Base-by-base conservation (phyloP, 2,329 filamentous ascomycete species). In the Peltaster fructicola region DNA sequence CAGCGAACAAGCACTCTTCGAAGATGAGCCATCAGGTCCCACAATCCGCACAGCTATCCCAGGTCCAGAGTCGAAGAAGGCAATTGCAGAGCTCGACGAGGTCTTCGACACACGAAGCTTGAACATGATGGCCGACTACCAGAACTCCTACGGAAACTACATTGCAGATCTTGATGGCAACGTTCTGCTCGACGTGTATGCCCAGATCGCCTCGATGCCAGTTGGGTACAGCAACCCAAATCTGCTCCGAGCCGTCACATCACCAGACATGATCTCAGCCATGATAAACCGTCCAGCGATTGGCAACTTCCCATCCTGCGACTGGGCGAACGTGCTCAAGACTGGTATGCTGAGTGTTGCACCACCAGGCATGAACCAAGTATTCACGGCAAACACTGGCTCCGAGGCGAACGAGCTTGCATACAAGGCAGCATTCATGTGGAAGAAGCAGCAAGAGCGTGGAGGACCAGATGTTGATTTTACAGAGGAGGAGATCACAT, bases 401-500 rank as follows among this genome's bases (percentile, higher is more conserved):
- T 90, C 80, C 11, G 82, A 92, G 45, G 82, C 82, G 53, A 92
- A 92, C 57, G 84, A 92, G 59, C 77, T 79, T 16, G 84, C 84
- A 20, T 92, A 81, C 68, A 92, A 92, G 59, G 82, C 82, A 6
- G 82, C 84, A 24, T 92, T 92, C 59, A 92, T 92, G 73, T 90
- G 75, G 65, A 73, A 75, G 45, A 72, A 78, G 23, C 77, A 81
- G 52, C 64, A 71, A 35, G 69, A 88, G 54, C 78, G 84, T 33
- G 81, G 81, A 37, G 80, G 80, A 6, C 59, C 68, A 22, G 52
- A 73, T 17, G 76, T 73, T 27, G 78, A 85, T 30, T 91, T 91
- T 59, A 78, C 75, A 16, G 55, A 70, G 25, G 69, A 78, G 43
- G 84, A 92, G 53, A 61, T 84, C 31, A 48, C 58, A 22, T 73